phyloP scores from a whole-genome alignment of 2,329 filamentous ascomycete species.

The Trichoderma afroharzianum region DNA sequence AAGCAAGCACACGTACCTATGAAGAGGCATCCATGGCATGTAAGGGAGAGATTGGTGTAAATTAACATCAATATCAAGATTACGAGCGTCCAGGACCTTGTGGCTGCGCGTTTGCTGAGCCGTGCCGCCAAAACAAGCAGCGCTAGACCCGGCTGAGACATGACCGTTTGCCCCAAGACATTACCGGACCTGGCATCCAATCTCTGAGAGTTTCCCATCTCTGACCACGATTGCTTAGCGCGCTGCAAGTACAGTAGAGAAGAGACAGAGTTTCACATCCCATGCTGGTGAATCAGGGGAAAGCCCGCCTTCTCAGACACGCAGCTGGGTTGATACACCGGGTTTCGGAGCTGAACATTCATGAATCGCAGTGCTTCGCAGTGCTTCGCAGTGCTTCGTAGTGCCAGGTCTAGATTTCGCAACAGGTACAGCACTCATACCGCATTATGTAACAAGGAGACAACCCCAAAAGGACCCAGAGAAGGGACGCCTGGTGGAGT shows the following conservation, averaged over 20 bases:
- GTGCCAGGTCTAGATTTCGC: neutral
- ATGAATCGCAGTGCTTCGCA: neutral
- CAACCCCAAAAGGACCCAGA: neutral
- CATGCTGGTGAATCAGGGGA: conserved; percentile 6
- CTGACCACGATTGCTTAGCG: neutral
- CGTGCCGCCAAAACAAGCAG: neutral
- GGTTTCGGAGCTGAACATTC: neutral
- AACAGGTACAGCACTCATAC: neutral
- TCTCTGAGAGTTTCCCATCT: neutral
- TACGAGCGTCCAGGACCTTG: neutral
- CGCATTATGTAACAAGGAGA: neutral
- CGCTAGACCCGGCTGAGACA: conserved; percentile 1
- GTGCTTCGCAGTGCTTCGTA: neutral
- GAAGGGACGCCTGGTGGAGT: neutral
- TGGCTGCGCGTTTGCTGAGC: neutral
- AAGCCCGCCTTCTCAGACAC: neutral
- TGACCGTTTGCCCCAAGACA: neutral
- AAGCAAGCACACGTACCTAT: neutral
- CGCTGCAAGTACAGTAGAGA: neutral
- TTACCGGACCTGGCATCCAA: neutral
- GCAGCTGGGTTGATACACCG: neutral
- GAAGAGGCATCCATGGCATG: neutral
- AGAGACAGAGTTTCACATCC: neutral
- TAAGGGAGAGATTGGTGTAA: neutral
- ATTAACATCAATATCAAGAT: neutral